Conservation (phyloP, 2,329 filamentous ascomycete genomes). For the Trichothecium sympodiale region DNA sequence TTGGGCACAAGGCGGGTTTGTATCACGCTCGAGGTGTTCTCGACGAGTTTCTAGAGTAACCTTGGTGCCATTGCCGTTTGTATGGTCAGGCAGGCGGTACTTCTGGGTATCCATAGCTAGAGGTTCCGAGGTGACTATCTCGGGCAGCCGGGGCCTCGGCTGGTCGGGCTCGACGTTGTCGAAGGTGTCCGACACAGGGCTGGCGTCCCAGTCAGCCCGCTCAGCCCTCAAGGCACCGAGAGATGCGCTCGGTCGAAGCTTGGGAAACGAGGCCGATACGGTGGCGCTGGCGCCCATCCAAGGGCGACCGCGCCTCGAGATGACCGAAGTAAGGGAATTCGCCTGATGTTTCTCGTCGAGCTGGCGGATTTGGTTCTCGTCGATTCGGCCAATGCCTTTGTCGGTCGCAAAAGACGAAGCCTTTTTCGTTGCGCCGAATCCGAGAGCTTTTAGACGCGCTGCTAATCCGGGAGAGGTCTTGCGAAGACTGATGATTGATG, state of each 20-base stretch:
- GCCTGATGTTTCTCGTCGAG: slow-evolving; percentile 58
- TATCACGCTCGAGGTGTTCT: slow-evolving; percentile 44
- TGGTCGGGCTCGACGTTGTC: background rate
- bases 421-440: slow-evolving; percentile 39
- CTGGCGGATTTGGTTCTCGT: slow-evolving; percentile 57
- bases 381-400: slow-evolving; percentile 53
- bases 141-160: slow-evolving; percentile 29
- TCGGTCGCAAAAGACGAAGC: slow-evolving; percentile 13
- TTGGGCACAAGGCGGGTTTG: slow-evolving; percentile 26
- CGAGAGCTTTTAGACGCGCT: slow-evolving; percentile 53
- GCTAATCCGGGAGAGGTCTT: slow-evolving; percentile 55
- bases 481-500: slow-evolving; percentile 23
- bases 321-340: slow-evolving; percentile 33
- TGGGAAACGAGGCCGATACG: slow-evolving; percentile 28
- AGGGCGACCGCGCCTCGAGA: slow-evolving; percentile 57
- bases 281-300: slow-evolving; percentile 54
- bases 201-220: too few species aligned
- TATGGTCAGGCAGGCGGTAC: slow-evolving; percentile 61
- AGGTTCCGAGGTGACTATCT: slow-evolving; percentile 37
- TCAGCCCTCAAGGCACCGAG: slow-evolving; percentile 1
- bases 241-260: slow-evolving; percentile 9
- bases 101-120: slow-evolving; percentile 62
- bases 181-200: too few species aligned
- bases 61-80: slow-evolving; percentile 57
- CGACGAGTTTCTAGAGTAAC: slow-evolving; percentile 44